Evolutionary conservation across 768 basidiomycete species (phyloP).

Genomic region (Piloderma croceum): DNA sequence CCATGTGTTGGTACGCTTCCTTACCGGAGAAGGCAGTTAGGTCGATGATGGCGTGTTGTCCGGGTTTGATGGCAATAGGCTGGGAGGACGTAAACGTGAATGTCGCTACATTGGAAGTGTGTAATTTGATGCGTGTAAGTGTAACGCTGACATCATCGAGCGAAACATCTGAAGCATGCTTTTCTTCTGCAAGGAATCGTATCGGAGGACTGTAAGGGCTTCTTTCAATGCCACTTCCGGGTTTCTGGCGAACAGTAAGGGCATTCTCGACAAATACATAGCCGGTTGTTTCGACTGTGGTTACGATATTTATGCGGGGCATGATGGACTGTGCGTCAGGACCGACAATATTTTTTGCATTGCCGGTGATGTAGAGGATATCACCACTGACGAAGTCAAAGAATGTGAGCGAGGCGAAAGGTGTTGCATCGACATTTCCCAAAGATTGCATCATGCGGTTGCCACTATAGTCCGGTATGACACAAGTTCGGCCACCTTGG

Average conservation of each 20-base stretch:
- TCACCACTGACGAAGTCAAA: constrained; percentile 47
- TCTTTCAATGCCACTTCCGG: constrained; percentile 21
- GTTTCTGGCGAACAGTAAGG: constrained; percentile 44
- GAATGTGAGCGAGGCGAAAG: constrained; percentile 53
- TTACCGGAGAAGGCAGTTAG: constrained; percentile 46
- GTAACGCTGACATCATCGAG: constrained; percentile 23
- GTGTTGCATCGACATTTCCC: constrained; percentile 55
- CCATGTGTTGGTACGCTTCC: constrained; percentile 47
- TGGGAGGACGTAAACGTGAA: constrained; percentile 44
- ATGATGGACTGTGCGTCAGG: constrained; percentile 45
- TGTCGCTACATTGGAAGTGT: constrained; percentile 45
- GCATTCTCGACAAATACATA: constrained; percentile 50
- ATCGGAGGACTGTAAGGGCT: constrained; percentile 61
- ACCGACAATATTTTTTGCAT: constrained; percentile 45
- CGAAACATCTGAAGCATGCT: constrained; percentile 13
- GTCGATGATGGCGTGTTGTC: constrained; percentile 53
- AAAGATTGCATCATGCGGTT: constrained; percentile 61
- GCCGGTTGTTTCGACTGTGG: constrained; percentile 44
- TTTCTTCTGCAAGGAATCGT: constrained; percentile 46
- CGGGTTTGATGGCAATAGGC: constrained; percentile 24
- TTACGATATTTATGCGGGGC: constrained; percentile 42
- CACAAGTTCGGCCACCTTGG: constrained; percentile 49
- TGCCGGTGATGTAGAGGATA: constrained; percentile 59
- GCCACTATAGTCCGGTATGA: constrained; percentile 59
- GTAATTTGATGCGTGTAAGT: constrained; percentile 37